phyloP scores from a whole-genome alignment of 768 basidiomycete genomes.

The Kwoniella europaea region DNA sequence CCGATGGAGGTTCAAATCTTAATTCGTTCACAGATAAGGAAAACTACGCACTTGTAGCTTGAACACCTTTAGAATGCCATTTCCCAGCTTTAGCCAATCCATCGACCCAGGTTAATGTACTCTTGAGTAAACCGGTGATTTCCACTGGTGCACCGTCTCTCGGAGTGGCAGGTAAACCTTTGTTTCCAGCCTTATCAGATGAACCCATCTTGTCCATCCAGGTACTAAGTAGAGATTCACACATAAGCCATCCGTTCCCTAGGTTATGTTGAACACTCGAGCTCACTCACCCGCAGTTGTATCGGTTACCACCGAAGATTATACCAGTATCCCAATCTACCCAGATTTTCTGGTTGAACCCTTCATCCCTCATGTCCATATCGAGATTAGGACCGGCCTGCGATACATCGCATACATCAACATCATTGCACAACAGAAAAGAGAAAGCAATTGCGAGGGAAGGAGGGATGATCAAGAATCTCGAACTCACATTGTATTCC shows the following conservation, averaged over 20 bases:
- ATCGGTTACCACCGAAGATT: constrained; percentile 79
- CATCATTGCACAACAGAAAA: neutral
- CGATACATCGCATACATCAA: neutral
- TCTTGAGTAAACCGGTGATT: constrained; percentile 91
- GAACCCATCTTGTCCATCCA: constrained; percentile 92
- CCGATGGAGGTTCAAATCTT: too few species aligned
- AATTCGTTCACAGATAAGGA: neutral
- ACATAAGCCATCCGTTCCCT: too few species aligned
- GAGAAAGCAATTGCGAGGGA: neutral
- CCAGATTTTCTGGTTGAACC: constrained; percentile 88
- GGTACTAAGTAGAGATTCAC: constrained; percentile 33
- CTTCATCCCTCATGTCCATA: constrained; percentile 89
- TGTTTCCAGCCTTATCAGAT: constrained; percentile 85
- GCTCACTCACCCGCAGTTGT: constrained; percentile 55
- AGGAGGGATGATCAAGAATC: neutral
- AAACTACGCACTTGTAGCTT: constrained; percentile 69
- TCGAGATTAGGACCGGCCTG: constrained; percentile 91
- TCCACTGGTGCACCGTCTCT: constrained; percentile 95
- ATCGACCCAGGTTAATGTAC: constrained; percentile 86
- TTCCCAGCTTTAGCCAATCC: constrained; percentile 67
- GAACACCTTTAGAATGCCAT: constrained; percentile 90
- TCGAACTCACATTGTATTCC: constrained; percentile 71
- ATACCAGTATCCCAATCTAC: constrained; percentile 97
- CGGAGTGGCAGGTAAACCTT: constrained; percentile 93
- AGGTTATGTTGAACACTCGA: neutral